These are phyloP conservation scores for Tetrapisispora namnaoensis DNA, from an alignment of 805 yeast species.

Conservation along the genomic window DNA sequence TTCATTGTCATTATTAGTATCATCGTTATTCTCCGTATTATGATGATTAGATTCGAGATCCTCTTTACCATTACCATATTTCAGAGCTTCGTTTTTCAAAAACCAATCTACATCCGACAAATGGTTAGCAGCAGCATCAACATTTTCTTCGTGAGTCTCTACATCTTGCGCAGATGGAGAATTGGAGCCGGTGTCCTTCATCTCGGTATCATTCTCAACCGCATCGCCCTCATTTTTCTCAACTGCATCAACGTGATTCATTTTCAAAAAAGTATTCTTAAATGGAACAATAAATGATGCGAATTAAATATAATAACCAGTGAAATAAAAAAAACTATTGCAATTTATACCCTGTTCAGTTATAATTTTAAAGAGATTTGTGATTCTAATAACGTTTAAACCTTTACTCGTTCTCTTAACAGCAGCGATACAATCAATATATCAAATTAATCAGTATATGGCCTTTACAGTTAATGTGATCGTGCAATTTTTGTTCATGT, in stretches of 20 bases:
- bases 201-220: constrained; percentile 5
- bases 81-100: constrained; percentile 13
- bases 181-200: background rate
- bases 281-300: no score
- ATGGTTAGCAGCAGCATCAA: constrained; percentile 2
- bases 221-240: background rate
- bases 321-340: no score
- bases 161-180: background rate
- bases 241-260: background rate
- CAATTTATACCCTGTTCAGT: no score
- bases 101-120: constrained; percentile 19
- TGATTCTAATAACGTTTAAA: no score
- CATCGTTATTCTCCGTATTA: constrained; percentile 1
- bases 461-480: no score
- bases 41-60: constrained; percentile 1
- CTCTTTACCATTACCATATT: constrained; percentile 6
- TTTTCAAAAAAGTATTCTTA: no score
- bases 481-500: no score
- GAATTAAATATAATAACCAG: no score
- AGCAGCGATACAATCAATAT: no score
- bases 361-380: no score
- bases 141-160: constrained; percentile 1
- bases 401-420: no score
- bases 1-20: background rate
- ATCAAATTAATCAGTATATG: no score